Evolutionary conservation across 2,329 filamentous ascomycete genomes (phyloP).

Genomic region (Myotisia sp.): DNA sequence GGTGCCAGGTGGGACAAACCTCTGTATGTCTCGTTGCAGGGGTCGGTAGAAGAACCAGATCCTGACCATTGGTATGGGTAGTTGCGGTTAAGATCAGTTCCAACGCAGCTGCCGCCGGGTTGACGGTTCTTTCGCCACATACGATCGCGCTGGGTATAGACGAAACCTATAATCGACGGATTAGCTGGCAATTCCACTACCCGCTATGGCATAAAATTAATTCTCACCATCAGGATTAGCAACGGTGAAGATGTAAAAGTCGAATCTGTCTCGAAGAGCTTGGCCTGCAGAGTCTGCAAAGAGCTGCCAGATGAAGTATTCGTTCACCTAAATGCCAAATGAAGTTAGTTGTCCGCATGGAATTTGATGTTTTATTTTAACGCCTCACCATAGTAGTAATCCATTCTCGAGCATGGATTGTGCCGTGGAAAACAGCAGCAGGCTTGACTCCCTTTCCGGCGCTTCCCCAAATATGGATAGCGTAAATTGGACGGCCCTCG

Average conservation of each 20-base stretch:
- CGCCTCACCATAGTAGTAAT: slow-evolving; percentile 38
- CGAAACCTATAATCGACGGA: slow-evolving; percentile 34
- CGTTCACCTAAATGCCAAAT: slow-evolving; percentile 15
- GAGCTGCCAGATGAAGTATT: slow-evolving; percentile 40
- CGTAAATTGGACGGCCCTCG: slow-evolving; percentile 32
- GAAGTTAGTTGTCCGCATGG: not conserved
- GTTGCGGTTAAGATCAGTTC: slow-evolving; percentile 46
- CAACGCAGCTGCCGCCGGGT: slow-evolving; percentile 31
- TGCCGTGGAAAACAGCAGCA: slow-evolving; percentile 43
- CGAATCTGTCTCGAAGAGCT: slow-evolving; percentile 44
- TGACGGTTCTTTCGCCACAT: slow-evolving; percentile 49
- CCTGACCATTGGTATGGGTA: slow-evolving; percentile 40
- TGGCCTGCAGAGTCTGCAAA: slow-evolving; percentile 30
- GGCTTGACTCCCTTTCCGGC: slow-evolving; percentile 34
- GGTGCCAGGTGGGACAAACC: slow-evolving; percentile 12
- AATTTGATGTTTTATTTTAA: not conserved
- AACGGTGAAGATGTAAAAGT: slow-evolving; percentile 51
- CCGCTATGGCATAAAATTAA: not conserved
- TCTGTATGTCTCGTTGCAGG: slow-evolving; percentile 38
- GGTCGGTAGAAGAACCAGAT: slow-evolving; percentile 37
- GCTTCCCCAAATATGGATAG: slow-evolving; percentile 41
- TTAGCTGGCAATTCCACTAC: not conserved
- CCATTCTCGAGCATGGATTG: slow-evolving; percentile 48
- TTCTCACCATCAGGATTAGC: slow-evolving; percentile 45
- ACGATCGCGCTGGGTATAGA: slow-evolving; percentile 44